A percentile compares a stretch with the other conserved stretches of the same genome.
phyloP scores from a whole-genome alignment of 108 stramenopile genomes.

The Pinguiococcus pyrenoidosus region DNA sequence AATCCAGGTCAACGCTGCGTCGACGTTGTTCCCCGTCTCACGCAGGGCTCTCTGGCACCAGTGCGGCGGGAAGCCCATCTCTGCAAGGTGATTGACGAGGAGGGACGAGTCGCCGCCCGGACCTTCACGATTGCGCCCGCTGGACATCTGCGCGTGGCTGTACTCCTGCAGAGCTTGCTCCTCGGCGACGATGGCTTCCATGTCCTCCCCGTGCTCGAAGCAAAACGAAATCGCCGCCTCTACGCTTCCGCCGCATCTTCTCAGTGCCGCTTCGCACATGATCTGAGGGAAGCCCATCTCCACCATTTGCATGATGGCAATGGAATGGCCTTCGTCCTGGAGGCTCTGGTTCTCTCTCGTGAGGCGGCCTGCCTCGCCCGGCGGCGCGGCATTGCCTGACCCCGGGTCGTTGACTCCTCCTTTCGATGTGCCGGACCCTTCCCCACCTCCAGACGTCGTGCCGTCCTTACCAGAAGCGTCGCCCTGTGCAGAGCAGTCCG shows the following conservation, averaged over 20 bases:
- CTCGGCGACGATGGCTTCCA: conserved; percentile 68
- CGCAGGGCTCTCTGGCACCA: conserved; percentile 80
- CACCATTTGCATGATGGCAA: conserved; percentile 12
- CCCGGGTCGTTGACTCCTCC: too few relatives aligned
- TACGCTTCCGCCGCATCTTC: conserved; percentile 70
- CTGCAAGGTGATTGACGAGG: conserved; percentile 62
- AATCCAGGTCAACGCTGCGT: conserved; percentile 90
- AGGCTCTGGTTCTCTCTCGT: too few relatives aligned
- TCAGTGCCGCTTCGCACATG: conserved; percentile 52
- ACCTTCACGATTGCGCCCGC: conserved; percentile 13
- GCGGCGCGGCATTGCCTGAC: too few relatives aligned
- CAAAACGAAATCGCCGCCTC: conserved; percentile 89
- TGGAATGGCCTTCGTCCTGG: too few relatives aligned
- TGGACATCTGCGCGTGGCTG: neutral
- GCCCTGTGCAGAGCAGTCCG: too few relatives aligned
- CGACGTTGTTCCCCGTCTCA: conserved; percentile 74
- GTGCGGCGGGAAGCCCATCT: conserved; percentile 88
- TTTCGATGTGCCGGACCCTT: too few relatives aligned
- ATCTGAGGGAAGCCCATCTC: conserved; percentile 44
- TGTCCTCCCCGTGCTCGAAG: conserved; percentile 76
- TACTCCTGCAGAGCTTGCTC: conserved; percentile 4
- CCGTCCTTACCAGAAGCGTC: too few relatives aligned
- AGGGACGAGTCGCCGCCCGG: conserved; percentile 16
- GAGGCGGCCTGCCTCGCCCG: too few relatives aligned
- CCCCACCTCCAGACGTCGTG: too few relatives aligned